Percentiles rank a stretch among this genome's conserved stretches.
These are phyloP conservation scores for Epichloe amarillans DNA, from an alignment of 2,329 filamentous ascomycete species.

Conservation along the genomic window DNA sequence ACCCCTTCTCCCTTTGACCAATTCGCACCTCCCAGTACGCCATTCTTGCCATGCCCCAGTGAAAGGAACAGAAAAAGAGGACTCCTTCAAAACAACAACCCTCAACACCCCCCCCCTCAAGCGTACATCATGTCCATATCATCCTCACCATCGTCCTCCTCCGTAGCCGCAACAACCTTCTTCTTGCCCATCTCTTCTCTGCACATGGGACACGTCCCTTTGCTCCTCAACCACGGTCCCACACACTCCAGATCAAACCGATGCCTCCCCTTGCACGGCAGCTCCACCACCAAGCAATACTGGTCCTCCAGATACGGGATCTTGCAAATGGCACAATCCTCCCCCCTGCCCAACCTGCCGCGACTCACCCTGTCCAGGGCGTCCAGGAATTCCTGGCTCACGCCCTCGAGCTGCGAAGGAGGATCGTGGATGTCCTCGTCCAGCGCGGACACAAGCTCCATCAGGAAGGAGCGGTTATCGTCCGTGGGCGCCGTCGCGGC, in stretches of 20 bases:
- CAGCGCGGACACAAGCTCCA: constrained; percentile 32
- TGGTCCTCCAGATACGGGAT: constrained; percentile 47
- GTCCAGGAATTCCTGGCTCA: constrained; percentile 47
- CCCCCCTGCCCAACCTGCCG: constrained; percentile 34
- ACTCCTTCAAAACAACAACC: neutral
- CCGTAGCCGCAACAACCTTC: constrained; percentile 27
- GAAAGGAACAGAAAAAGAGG: neutral
- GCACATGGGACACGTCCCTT: constrained; percentile 53
- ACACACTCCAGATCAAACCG: constrained; percentile 56
- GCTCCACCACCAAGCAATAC: constrained; percentile 49
- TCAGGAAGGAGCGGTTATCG: constrained; percentile 37
- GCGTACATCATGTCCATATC: constrained; percentile 37
- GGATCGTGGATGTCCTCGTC: constrained; percentile 38
- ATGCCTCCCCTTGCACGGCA: constrained; percentile 47
- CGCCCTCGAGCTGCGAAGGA: constrained; percentile 38
- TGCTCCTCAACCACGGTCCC: constrained; percentile 49
- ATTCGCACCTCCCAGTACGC: neutral
- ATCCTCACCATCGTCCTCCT: constrained; percentile 36
- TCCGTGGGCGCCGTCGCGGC: constrained; percentile 33
- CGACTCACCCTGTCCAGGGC: constrained; percentile 42
- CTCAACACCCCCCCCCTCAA: constrained; percentile 7
- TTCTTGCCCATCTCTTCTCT: constrained; percentile 46
- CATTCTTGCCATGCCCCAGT: neutral
- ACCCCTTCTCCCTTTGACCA: neutral
- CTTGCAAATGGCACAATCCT: constrained; percentile 49